Conservation (phyloP, 2,329 filamentous ascomycete genomes). For the Cordyceps cateniannulata region DNA sequence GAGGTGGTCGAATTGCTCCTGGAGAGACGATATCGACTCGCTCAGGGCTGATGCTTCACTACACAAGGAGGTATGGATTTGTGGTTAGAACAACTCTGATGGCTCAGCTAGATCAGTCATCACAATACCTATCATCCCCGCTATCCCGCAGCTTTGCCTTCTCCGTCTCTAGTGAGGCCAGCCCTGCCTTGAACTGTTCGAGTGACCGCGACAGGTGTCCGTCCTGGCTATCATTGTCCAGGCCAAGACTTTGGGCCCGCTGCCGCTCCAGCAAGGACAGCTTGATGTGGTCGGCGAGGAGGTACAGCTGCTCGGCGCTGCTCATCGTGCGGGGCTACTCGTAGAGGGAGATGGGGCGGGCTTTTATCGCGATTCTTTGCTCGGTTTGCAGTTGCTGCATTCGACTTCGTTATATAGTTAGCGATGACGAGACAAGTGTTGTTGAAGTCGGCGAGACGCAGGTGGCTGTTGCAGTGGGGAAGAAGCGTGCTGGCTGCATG, state of each 20-base stretch:
- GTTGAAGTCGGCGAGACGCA: background rate
- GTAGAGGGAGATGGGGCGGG: no score
- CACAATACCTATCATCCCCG: constrained; percentile 53
- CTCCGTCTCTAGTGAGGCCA: constrained; percentile 62
- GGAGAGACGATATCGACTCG: constrained; percentile 62
- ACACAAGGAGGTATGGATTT: background rate
- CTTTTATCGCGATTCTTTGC: no score
- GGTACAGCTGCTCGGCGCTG: constrained; percentile 71
- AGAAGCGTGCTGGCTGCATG: background rate
- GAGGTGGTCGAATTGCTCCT: constrained; percentile 69
- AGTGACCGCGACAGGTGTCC: constrained; percentile 83
- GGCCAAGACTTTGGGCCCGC: constrained; percentile 72
- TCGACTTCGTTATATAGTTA: no score
- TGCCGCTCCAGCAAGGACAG: constrained; percentile 88
- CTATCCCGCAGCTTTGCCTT: constrained; percentile 56
- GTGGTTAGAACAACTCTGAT: background rate
- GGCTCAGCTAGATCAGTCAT: background rate
- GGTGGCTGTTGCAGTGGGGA: background rate
- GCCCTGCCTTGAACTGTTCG: constrained; percentile 75
- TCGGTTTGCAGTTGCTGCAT: background rate
- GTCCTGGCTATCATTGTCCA: constrained; percentile 76
- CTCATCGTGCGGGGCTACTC: background rate
- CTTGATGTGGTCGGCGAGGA: constrained; percentile 95
- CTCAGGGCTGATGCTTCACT: constrained; percentile 44
- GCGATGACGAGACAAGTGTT: background rate